Evolutionary conservation across 2,329 filamentous ascomycete species (phyloP), one percentile per base, ranked within the genome.

Genomic region (Colletotrichum costaricense): DNA sequence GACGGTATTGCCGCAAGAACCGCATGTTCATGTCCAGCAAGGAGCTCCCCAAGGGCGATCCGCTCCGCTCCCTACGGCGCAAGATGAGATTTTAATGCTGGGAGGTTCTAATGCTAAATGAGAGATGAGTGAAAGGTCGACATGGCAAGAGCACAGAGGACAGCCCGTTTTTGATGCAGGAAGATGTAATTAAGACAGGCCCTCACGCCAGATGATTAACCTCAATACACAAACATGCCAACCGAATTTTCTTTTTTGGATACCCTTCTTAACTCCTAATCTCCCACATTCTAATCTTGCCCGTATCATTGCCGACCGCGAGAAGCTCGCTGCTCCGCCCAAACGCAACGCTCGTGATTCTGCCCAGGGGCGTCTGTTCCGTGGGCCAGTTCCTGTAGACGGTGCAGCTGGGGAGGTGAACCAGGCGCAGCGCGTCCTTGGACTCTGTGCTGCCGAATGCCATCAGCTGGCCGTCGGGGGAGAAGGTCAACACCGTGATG

Each of bases 301-400:
- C 97, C 72, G 89, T 87, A 80, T 98, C 96, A 79, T 97, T 98
- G 22, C 92, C 96, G 65, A 98, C 93, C 12, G 94, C 94, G 76
- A 99, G 81, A 78, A 95, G 82, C 78, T 93, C 89, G 74, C 91
- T 93, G 74, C 88, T 86, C 6, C 85, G 87, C 24, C 89, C 89
- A 80, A 94, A 93, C 3, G 93, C 92, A 73, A 95, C 90, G 1
- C 91, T 88, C 2, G 94, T 94, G 76, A 98, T 92, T 72, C 95
- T 89, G 0, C 97, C 97, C 74, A 99, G 84, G 1, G 95, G 95
- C 69, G 97, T 99, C 81, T 93, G 92, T 75, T 92, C 90, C 67
- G 96, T 99, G 28, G 97, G 97, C 97, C 97, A 99, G 83, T 99
- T 99, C 79, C 93, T 92, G 87, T 97, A 99, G 24, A 98, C 94